Evolutionary conservation across 192 early-diverging fungal species (phyloP).

Genomic region (Phycomyces nitens): DNA sequence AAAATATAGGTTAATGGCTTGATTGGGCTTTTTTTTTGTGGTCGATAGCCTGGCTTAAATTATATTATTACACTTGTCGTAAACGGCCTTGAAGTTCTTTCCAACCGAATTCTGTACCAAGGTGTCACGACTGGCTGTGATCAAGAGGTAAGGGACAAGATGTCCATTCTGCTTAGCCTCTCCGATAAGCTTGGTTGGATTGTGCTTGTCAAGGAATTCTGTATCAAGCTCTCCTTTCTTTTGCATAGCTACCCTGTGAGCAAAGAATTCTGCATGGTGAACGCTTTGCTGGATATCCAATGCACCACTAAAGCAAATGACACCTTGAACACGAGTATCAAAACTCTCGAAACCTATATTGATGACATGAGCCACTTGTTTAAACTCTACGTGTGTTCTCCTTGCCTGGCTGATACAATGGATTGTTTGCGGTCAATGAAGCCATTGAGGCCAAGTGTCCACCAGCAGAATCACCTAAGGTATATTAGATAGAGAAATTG

Average conservation of each 20-base stretch:
- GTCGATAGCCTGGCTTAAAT: too few species aligned
- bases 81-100: conserved; percentile 9
- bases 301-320: conserved; percentile 17
- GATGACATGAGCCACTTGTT: not conserved
- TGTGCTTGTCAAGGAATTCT: conserved; percentile 3
- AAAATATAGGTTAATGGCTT: conserved; percentile 1
- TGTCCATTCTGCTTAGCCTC: conserved; percentile 1
- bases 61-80: conserved; percentile 8
- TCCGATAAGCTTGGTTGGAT: not conserved
- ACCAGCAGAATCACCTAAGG: conserved; percentile 21
- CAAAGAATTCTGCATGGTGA: conserved; percentile 13
- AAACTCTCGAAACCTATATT: conserved; percentile 14
- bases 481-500: not conserved
- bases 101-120: not conserved
- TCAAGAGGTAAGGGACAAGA: conserved; percentile 8
- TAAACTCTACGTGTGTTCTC: not conserved
- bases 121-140: conserved; percentile 9
- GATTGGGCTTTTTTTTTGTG: too few species aligned
- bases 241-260: conserved; percentile 9
- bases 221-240: conserved; percentile 2
- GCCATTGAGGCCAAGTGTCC: conserved; percentile 19
- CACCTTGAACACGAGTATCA: conserved; percentile 16
- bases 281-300: not conserved
- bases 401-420: conserved; percentile 16
- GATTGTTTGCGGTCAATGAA: conserved; percentile 13